These are phyloP conservation scores for Rugonectria rugulosa DNA, from an alignment of 2,329 filamentous ascomycete genomes.

Conservation along the genomic window DNA sequence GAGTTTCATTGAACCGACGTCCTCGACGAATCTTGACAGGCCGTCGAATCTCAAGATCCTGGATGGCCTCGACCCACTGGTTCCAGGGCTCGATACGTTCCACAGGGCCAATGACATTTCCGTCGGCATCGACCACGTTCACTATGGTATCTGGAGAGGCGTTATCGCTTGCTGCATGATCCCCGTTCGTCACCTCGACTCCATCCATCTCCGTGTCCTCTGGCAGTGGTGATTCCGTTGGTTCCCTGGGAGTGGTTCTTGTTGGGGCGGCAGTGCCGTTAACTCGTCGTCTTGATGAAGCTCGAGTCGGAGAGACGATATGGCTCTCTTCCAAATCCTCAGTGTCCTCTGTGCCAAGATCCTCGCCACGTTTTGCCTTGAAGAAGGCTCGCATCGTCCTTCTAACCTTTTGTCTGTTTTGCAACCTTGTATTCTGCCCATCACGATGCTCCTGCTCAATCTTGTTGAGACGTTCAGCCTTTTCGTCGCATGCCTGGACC, in stretches of 20 bases:
- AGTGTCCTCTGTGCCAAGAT: conserved; percentile 22
- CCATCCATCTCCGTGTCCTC: conserved; percentile 30
- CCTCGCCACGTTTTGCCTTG: conserved; percentile 39
- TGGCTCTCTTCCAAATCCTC: conserved; percentile 28
- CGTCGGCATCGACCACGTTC: conserved; percentile 48
- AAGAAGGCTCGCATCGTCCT: conserved; percentile 46
- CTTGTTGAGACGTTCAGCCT: conserved; percentile 43
- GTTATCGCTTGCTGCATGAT: conserved; percentile 1
- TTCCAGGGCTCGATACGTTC: conserved; percentile 49
- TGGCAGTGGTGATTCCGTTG: conserved; percentile 10
- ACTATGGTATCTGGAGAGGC: conserved; percentile 36
- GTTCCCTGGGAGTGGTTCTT: neutral
- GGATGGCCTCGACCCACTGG: conserved; percentile 49
- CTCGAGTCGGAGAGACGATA: neutral
- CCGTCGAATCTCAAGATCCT: conserved; percentile 48
- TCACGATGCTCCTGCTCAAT: conserved; percentile 44
- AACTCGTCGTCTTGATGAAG: conserved; percentile 15
- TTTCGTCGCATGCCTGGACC: conserved; percentile 40
- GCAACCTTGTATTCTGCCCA: conserved; percentile 38
- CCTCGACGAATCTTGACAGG: conserved; percentile 51
- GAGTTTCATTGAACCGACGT: conserved; percentile 49
- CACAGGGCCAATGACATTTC: conserved; percentile 48
- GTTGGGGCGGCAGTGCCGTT: conserved; percentile 21
- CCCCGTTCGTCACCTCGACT: conserved; percentile 22
- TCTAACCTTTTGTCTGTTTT: conserved; percentile 38